Evolutionary conservation across 331 rosid species (phyloP).

Genomic region (Erythrophleum ivorense): DNA sequence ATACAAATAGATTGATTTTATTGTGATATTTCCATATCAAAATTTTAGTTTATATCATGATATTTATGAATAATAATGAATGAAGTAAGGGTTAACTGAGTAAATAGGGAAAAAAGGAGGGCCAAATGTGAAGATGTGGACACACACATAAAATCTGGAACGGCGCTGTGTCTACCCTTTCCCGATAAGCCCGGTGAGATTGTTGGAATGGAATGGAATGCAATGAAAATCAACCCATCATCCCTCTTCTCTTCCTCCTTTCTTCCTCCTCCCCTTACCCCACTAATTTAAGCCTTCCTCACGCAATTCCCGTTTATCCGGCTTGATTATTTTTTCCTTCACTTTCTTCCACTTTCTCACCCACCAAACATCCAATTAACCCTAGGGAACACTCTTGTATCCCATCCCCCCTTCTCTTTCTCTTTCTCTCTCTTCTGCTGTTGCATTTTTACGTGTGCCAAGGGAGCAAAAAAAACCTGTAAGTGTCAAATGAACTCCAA

Average conservation of each 20-base stretch:
- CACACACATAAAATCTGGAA: constrained; percentile 41
- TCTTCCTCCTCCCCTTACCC: constrained; percentile 10
- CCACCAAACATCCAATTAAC: not conserved
- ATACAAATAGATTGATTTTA: no score
- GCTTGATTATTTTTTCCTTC: constrained; percentile 17
- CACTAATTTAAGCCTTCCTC: constrained; percentile 12
- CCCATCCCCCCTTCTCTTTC: not conserved
- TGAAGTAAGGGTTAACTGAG: constrained; percentile 10
- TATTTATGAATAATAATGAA: not conserved
- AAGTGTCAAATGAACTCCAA: constrained; percentile 28
- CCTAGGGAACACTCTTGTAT: constrained; percentile 8
- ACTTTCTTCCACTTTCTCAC: constrained; percentile 5
- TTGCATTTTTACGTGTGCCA: constrained; percentile 19
- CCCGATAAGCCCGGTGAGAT: constrained; percentile 63
- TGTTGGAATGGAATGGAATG: constrained; percentile 53
- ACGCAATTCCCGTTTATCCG: not conserved
- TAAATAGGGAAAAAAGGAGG: constrained; percentile 32
- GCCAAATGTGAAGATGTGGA: constrained; percentile 32
- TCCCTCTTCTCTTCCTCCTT: not conserved
- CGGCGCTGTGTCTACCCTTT: constrained; percentile 61
- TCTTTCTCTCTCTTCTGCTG: not conserved
- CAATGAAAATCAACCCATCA: constrained; percentile 14
- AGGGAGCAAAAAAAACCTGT: constrained; percentile 10
- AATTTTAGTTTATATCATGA: no score
- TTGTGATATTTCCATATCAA: no score